Conservation (phyloP, 148 eudicot genomes). For the Cornus controversa region DNA sequence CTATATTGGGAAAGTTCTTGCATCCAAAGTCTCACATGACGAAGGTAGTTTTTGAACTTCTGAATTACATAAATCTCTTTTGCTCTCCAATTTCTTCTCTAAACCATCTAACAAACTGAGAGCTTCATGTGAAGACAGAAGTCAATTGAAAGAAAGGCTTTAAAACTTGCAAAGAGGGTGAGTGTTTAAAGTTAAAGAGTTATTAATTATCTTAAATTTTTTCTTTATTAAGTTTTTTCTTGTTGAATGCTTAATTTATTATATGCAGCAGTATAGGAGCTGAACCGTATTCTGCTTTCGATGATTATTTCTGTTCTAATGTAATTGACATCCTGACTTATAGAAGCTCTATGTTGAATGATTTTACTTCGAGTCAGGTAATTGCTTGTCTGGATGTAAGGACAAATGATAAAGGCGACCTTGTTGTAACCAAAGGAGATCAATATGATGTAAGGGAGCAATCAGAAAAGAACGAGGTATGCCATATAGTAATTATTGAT, state of each 20-base stretch:
- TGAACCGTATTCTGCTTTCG: not conserved
- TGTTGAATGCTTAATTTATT: not conserved
- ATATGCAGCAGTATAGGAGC: not conserved
- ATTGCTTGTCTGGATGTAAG: slow-evolving; percentile 99
- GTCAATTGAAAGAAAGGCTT: slow-evolving; percentile 69
- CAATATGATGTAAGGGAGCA: slow-evolving; percentile 97
- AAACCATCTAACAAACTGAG: slow-evolving; percentile 34
- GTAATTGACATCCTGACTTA: not conserved
- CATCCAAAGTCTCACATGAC: slow-evolving; percentile 50
- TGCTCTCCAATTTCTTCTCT: not conserved
- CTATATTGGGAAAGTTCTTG: slow-evolving; percentile 77
- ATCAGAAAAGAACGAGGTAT: slow-evolving; percentile 82
- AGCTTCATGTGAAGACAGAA: slow-evolving; percentile 73
- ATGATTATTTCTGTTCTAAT: not conserved
- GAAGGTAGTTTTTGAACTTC: slow-evolving; percentile 55
- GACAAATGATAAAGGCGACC: slow-evolving; percentile 91
- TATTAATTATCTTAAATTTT: not conserved
- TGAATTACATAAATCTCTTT: slow-evolving; percentile 4
- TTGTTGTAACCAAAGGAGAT: slow-evolving; percentile 99
- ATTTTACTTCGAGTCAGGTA: slow-evolving; percentile 44
- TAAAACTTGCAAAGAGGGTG: slow-evolving; percentile 95
- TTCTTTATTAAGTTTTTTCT: not conserved
- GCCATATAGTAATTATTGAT: not conserved
- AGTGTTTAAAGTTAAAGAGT: slow-evolving; percentile 13
- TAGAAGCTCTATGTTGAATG: not conserved